phyloP scores from a whole-genome alignment of 2,329 filamentous ascomycete genomes.

The Phoma sp. region DNA sequence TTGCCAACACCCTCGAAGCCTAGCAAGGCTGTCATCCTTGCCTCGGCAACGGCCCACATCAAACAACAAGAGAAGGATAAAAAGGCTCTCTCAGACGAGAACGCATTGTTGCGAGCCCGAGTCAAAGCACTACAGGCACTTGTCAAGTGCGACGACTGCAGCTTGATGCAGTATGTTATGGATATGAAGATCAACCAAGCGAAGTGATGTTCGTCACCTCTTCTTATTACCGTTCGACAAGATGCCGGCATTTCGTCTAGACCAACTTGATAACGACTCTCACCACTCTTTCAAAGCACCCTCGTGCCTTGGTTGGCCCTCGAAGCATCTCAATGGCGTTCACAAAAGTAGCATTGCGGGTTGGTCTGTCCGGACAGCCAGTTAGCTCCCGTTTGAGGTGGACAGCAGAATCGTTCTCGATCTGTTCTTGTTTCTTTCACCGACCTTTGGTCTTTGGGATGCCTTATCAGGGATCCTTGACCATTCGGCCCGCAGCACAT shows the following conservation, averaged over 20 bases:
- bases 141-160: conserved; percentile 56
- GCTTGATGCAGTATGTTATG: conserved; percentile 52
- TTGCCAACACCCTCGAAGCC: conserved; percentile 50
- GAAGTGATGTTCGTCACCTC: conserved; percentile 16
- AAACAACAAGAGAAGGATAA: conserved; percentile 54
- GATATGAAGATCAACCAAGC: conserved; percentile 48
- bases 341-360: conserved; percentile 16
- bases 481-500: conserved; percentile 2
- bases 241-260: conserved; percentile 21
- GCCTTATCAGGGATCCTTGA: background rate
- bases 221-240: background rate
- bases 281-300: conserved; percentile 5
- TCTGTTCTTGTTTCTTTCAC: background rate
- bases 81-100: conserved; percentile 48
- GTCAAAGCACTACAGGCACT: conserved; percentile 53
- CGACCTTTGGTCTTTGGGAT: background rate
- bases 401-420: conserved; percentile 1
- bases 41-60: conserved; percentile 55
- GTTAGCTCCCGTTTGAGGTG: conserved; percentile 15
- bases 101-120: conserved; percentile 46
- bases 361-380: conserved; percentile 18
- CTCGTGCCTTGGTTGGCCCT: background rate
- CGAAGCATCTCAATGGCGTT: conserved; percentile 29
- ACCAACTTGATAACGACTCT: background rate
- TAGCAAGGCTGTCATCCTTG: conserved; percentile 55